Conservation (phyloP, 345 rosid genomes). For the Tarenaya hassleriana region DNA sequence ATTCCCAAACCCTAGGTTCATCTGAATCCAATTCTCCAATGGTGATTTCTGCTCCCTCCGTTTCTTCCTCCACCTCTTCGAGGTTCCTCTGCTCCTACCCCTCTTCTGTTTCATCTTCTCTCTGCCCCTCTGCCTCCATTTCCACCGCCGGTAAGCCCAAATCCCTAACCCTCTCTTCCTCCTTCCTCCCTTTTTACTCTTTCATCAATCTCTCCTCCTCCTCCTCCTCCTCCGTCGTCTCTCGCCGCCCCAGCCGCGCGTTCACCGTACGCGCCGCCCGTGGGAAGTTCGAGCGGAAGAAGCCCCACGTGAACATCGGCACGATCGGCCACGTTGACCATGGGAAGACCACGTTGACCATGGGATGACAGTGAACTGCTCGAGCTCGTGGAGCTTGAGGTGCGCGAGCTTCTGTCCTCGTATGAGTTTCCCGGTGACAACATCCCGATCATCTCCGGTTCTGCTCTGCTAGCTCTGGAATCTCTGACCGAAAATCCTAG, state of each 20-base stretch:
- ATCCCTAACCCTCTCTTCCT: conserved; percentile 48
- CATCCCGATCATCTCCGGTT: conserved; percentile 75
- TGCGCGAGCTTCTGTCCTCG: conserved; percentile 77
- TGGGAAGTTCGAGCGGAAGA: conserved; percentile 92
- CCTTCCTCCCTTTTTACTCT: conserved; percentile 49
- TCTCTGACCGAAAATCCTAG: conserved; percentile 61
- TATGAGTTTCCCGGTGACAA: conserved; percentile 87
- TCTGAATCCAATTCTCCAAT: conserved; percentile 27
- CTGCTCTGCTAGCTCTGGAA: conserved; percentile 79
- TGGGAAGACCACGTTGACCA: conserved; percentile 86
- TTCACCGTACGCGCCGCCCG: conserved; percentile 75
- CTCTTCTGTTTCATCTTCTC: conserved; percentile 33
- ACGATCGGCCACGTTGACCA: conserved; percentile 97
- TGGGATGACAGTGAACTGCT: conserved; percentile 85
- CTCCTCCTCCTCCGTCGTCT: conserved; percentile 16
- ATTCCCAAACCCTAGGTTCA: conserved; percentile 3
- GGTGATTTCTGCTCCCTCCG: conserved; percentile 57
- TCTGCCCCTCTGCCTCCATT: conserved; percentile 29
- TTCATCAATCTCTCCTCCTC: conserved; percentile 28
- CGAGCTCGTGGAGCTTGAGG: conserved; percentile 90
- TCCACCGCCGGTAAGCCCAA: conserved; percentile 27
- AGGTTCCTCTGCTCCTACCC: conserved; percentile 36
- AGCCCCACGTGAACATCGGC: conserved; percentile 86
- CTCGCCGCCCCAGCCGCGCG: conserved; percentile 32
- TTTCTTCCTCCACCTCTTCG: conserved; percentile 33